Percentiles rank a stretch among this genome's conserved stretches.
phyloP scores from a whole-genome alignment of 495 filamentous ascomycete genomes.

The Stereocaulon alpinum region DNA sequence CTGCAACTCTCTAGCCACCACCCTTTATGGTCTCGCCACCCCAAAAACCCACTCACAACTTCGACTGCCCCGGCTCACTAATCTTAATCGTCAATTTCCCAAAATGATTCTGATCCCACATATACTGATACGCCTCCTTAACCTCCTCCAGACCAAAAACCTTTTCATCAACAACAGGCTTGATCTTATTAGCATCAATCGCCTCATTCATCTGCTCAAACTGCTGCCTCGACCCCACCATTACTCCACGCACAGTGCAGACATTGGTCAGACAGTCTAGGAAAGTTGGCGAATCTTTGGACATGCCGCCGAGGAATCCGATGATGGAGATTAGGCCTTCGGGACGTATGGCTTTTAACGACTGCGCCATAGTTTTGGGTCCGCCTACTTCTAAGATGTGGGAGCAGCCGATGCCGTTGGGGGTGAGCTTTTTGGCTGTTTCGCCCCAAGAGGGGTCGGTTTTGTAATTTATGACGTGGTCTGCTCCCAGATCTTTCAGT shows the following conservation, averaged over 20 bases:
- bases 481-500: constrained; percentile 63
- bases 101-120: constrained; percentile 17
- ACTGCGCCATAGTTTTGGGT: constrained; percentile 48
- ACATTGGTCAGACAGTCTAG: constrained; percentile 34
- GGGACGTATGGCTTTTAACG: constrained; percentile 51
- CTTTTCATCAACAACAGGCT: constrained; percentile 45
- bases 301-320: constrained; percentile 49
- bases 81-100: constrained; percentile 16
- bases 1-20: too few species aligned
- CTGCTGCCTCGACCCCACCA: constrained; percentile 40
- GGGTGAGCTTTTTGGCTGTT: constrained; percentile 56
- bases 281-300: constrained; percentile 32
- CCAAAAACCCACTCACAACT: not conserved
- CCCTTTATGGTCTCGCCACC: too few species aligned
- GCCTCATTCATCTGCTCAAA: constrained; percentile 46
- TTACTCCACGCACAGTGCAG: constrained; percentile 42
- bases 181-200: constrained; percentile 45
- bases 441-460: constrained; percentile 63
- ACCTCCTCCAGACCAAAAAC: constrained; percentile 40
- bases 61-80: constrained; percentile 5
- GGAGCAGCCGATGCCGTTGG: constrained; percentile 51
- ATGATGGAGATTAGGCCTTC: constrained; percentile 62
- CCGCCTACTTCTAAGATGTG: constrained; percentile 68
- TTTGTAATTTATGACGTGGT: constrained; percentile 72
- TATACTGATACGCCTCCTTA: constrained; percentile 34